A percentile compares a stretch with the other conserved stretches of the same genome.
These are phyloP conservation scores for Acacia pycnantha DNA, from an alignment of 331 rosid species.

Conservation along the genomic window DNA sequence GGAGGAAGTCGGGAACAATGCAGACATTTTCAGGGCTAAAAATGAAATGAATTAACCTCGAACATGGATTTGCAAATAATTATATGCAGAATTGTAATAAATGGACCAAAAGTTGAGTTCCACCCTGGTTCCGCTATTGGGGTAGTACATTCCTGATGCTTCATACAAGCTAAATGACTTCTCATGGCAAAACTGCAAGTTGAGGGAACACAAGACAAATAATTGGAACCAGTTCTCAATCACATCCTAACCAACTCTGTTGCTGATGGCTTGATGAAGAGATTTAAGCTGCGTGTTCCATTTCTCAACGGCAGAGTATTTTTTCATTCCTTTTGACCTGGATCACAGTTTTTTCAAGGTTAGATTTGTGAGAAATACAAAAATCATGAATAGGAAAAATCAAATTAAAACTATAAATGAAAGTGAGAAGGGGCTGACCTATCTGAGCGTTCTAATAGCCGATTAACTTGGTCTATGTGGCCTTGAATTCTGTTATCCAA, in stretches of 20 bases:
- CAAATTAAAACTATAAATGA: neutral
- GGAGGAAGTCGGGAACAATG: neutral
- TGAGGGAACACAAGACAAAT: slow-evolving; percentile 22
- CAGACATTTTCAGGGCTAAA: slow-evolving; percentile 12
- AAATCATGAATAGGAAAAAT: neutral
- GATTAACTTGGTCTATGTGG: slow-evolving; percentile 93
- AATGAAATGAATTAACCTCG: slow-evolving; percentile 15
- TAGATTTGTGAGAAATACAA: neutral
- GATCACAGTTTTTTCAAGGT: slow-evolving; percentile 16
- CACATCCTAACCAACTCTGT: slow-evolving; percentile 61
- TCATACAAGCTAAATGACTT: slow-evolving; percentile 27
- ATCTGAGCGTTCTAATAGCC: slow-evolving; percentile 89
- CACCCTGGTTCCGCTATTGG: slow-evolving; percentile 28
- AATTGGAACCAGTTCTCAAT: neutral
- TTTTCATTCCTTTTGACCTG: slow-evolving; percentile 98
- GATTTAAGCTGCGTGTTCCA: slow-evolving; percentile 94
- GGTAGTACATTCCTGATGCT: slow-evolving; percentile 28
- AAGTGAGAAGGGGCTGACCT: slow-evolving; percentile 44
- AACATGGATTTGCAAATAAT: slow-evolving; percentile 27
- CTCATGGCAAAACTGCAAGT: slow-evolving; percentile 41
- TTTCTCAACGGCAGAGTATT: slow-evolving; percentile 90
- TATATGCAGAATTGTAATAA: slow-evolving; percentile 24
- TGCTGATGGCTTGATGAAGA: slow-evolving; percentile 74
- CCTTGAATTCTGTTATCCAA: slow-evolving; percentile 95
- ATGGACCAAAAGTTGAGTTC: slow-evolving; percentile 32